Conservation (phyloP, 306 rosid species). For the Acacia crassicarpa region DNA sequence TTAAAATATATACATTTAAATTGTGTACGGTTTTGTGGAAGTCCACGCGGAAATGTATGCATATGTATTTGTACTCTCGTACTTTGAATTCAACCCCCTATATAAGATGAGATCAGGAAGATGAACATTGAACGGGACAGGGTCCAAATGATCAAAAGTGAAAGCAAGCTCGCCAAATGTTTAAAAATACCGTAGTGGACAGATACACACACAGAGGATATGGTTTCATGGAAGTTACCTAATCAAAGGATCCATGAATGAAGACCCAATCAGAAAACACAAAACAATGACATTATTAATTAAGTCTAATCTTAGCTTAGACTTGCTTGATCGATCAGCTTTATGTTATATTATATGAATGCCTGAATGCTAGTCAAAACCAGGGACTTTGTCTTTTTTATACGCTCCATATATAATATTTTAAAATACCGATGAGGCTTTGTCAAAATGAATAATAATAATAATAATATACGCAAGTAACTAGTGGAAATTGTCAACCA, state of each 20-base stretch:
- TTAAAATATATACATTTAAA: neutral
- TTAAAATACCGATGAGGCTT: neutral
- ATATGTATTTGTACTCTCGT: neutral
- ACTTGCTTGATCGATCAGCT: neutral
- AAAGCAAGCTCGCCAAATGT: neutral
- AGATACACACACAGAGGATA: neutral
- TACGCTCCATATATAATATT: neutral
- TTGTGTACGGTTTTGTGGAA: neutral
- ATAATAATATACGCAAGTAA: neutral
- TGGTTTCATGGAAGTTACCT: neutral
- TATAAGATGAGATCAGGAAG: too few species aligned
- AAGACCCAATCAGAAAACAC: neutral
- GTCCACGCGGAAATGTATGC: neutral
- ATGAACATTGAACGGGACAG: neutral
- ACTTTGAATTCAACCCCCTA: neutral
- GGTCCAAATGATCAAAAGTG: neutral
- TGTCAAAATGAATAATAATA: neutral
- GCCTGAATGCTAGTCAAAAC: neutral
- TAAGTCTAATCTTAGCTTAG: neutral
- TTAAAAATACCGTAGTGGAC: neutral
- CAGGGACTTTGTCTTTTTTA: neutral
- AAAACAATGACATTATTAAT: neutral
- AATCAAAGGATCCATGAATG: neutral
- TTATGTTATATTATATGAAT: neutral
- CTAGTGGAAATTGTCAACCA: neutral